phyloP scores from a whole-genome alignment of 768 basidiomycete species.

The Psilocybe azurescens region DNA sequence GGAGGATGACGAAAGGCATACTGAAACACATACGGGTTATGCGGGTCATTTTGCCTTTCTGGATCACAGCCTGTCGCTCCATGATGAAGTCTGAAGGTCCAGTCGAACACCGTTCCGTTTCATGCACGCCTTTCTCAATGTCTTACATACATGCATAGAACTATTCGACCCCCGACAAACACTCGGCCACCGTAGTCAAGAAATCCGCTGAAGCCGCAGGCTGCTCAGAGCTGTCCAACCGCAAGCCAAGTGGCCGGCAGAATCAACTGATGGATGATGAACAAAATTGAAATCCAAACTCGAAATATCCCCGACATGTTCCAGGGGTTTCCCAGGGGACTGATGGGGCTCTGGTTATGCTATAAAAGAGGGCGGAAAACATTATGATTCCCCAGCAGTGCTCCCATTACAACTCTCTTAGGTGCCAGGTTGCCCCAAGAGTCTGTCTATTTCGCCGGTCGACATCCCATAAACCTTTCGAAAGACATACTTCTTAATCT shows the following conservation, averaged over 20 bases:
- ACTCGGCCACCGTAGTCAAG: too few species aligned
- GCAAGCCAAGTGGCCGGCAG: slow-evolving; percentile 3
- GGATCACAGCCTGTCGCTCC: too few species aligned
- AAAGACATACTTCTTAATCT: slow-evolving; percentile 31
- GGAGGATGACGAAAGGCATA: too few species aligned
- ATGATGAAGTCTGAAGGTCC: too few species aligned
- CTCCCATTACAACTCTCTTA: slow-evolving; percentile 45
- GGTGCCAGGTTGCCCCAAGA: slow-evolving; percentile 53
- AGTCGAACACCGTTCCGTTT: too few species aligned
- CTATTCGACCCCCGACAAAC: too few species aligned
- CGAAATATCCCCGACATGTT: slow-evolving; percentile 10
- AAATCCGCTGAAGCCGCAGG: too few species aligned
- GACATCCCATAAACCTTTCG: slow-evolving; percentile 40
- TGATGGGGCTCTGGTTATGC: slow-evolving; percentile 11
- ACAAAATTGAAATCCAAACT: slow-evolving; percentile 6
- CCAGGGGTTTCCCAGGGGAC: slow-evolving; percentile 34
- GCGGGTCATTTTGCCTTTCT: too few species aligned
- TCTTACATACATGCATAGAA: too few species aligned
- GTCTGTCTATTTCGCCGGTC: slow-evolving; percentile 47
- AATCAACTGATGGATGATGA: slow-evolving; percentile 26
- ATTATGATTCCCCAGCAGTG: slow-evolving; percentile 45
- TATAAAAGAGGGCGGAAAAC: slow-evolving; percentile 37
- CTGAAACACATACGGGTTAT: too few species aligned
- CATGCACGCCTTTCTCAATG: too few species aligned
- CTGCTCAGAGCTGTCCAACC: too few species aligned